Evolutionary conservation across 768 basidiomycete species (phyloP), one percentile per base, ranked within the genome.

Genomic region (Atractiella rhizophila): DNA sequence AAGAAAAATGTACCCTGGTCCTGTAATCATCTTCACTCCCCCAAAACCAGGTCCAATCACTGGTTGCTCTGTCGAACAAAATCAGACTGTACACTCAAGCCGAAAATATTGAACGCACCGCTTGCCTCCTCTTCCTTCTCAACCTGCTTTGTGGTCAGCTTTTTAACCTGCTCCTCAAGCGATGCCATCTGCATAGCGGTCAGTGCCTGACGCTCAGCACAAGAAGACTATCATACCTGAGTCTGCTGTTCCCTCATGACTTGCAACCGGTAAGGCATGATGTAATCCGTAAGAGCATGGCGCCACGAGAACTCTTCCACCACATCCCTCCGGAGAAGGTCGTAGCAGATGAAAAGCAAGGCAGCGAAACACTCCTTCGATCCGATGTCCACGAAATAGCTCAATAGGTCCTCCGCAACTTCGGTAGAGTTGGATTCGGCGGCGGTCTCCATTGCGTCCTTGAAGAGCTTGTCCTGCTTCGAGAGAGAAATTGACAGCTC

Each of bases 371-470:
- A 88, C 57, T 98, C 91, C 62, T 85, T 86, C 68, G 88, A 88
- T 26, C 91, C 91, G 49, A 98, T 94, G 60, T 83, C 80, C 43
- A 91, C 85, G 56, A 96, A 98, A 65, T 96, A 96, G 4, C 76
- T 75, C 20, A 96, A 65, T 15, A 96, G 66, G 37, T 96, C 91
- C 59, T 98, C 88, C 4, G 85, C 79, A 25, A 96, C 76, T 42
- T 91, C 80, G 2, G 69, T 76, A n/a, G 71, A 74, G 25, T 54
- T 64, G 2, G 85, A 91, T n/a, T 66, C 63, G 0, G 86, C 76
- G 13, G 85, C 81, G 1, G 88, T 96, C 54, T 83, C 56, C 65
- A 96, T 82, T 5, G 86, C 78, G 56, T 98, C 91, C 58, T 82
- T 88, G 73, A 81, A 96, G 24, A 96, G 64, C 54, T 94, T 79